phyloP scores from a whole-genome alignment of 2,329 filamentous ascomycete species.

The Trichoderma sp. region DNA sequence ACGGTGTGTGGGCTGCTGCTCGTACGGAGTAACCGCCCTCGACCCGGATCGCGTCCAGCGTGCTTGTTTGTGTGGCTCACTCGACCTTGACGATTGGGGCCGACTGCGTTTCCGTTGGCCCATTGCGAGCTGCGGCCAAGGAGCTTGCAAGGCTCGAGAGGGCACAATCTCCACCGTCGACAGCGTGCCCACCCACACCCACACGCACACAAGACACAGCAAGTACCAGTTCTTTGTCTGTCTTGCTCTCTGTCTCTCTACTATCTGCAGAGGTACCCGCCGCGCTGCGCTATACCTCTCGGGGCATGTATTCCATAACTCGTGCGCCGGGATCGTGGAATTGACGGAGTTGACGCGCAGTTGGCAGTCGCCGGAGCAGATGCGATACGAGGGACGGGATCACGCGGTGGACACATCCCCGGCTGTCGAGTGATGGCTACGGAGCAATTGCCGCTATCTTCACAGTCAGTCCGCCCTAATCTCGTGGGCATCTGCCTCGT shows the following conservation, averaged over 20 bases:
- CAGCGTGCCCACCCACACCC: conserved; percentile 24
- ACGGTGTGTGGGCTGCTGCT: conserved; percentile 24
- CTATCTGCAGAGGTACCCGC: not conserved
- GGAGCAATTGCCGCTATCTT: not conserved
- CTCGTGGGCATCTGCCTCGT: too few relatives aligned
- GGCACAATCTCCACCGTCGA: conserved; percentile 10
- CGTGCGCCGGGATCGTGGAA: too few relatives aligned
- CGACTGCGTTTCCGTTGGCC: not conserved
- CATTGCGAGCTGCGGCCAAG: conserved; percentile 11
- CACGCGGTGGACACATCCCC: conserved; percentile 16
- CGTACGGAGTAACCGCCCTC: conserved; percentile 22
- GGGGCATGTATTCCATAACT: conserved; percentile 4
- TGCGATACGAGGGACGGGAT: conserved; percentile 20
- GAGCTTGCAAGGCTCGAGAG: not conserved
- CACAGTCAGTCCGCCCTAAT: too few relatives aligned
- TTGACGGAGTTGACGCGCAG: not conserved
- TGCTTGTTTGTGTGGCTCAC: conserved; percentile 15
- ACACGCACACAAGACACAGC: not conserved
- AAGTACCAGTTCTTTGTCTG: too few relatives aligned
- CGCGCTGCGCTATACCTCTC: conserved; percentile 20
- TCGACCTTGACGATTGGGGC: conserved; percentile 7
- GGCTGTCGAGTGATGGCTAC: conserved; percentile 1
- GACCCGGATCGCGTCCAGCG: not conserved
- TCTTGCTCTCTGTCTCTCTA: conserved; percentile 7
- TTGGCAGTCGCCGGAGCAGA: not conserved